Conservation (phyloP, 2,329 filamentous ascomycete genomes). For the Chalara sp. region DNA sequence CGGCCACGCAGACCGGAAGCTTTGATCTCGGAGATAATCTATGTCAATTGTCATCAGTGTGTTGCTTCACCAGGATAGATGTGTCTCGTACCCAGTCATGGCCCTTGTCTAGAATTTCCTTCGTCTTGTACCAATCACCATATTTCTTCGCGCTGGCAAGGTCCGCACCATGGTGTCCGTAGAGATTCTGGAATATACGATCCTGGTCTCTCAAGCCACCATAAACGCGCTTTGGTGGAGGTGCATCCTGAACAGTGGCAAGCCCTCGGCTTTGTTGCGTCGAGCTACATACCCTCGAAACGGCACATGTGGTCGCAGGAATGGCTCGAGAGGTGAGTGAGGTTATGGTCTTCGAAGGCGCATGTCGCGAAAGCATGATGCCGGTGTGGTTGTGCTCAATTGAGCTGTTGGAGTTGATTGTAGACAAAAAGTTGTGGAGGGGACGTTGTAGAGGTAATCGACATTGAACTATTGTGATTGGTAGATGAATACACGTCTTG, state of each 20-base stretch:
- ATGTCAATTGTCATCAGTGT: slow-evolving; percentile 13
- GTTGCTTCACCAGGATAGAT: neutral
- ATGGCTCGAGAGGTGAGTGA: slow-evolving; percentile 23
- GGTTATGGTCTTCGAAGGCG: slow-evolving; percentile 26
- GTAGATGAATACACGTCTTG: neutral
- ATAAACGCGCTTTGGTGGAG: slow-evolving; percentile 63
- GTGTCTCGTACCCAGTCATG: slow-evolving; percentile 70
- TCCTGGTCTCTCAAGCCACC: slow-evolving; percentile 93
- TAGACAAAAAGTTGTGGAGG: slow-evolving; percentile 17
- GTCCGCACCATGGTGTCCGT: slow-evolving; percentile 85
- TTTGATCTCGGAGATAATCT: slow-evolving; percentile 97
- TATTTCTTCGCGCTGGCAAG: slow-evolving; percentile 94
- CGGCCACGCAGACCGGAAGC: slow-evolving; percentile 90
- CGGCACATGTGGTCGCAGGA: slow-evolving; percentile 20
- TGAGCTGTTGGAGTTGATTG: slow-evolving; percentile 16
- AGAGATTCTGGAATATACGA: slow-evolving; percentile 98
- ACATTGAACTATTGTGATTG: slow-evolving; percentile 13
- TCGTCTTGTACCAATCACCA: slow-evolving; percentile 99
- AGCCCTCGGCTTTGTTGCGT: slow-evolving; percentile 59
- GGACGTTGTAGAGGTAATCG: slow-evolving; percentile 12
- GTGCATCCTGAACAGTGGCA: slow-evolving; percentile 72
- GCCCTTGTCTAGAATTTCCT: slow-evolving; percentile 94
- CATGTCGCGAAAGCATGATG: slow-evolving; percentile 30
- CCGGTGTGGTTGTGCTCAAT: slow-evolving; percentile 26
- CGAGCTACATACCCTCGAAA: slow-evolving; percentile 23